phyloP scores from a whole-genome alignment of 805 yeast genomes.

The Sungouiella thailandica region DNA sequence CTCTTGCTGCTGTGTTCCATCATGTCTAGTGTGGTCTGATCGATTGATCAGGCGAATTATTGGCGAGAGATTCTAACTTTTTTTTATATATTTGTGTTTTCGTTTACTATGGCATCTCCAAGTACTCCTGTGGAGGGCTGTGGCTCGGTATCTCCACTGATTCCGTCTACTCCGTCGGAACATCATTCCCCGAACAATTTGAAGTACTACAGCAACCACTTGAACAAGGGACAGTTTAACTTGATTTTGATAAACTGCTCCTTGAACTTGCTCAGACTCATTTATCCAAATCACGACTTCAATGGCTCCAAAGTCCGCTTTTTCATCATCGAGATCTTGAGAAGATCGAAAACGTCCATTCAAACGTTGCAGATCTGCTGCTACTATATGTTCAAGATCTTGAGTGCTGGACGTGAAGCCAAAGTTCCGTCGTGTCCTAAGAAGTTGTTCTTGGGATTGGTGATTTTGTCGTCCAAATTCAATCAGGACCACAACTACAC shows the following conservation, averaged over 20 bases:
- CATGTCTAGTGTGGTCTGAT: background rate
- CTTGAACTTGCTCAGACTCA: slow-evolving; percentile 30
- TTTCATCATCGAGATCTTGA: slow-evolving; percentile 39
- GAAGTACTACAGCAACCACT: slow-evolving; percentile 34
- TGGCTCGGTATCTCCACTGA: slow-evolving; percentile 10
- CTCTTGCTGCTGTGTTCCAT: no score
- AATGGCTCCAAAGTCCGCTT: slow-evolving; percentile 18
- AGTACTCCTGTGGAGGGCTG: background rate
- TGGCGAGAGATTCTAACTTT: background rate
- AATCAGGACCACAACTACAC: slow-evolving; percentile 68
- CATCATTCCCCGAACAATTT: slow-evolving; percentile 31
- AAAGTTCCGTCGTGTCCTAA: slow-evolving; percentile 47
- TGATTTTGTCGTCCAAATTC: slow-evolving; percentile 70
- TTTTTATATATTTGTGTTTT: background rate
- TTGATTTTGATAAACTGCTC: slow-evolving; percentile 33
- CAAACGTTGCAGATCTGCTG: slow-evolving; percentile 63
- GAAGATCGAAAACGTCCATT: slow-evolving; percentile 54
- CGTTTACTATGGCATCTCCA: slow-evolving; percentile 1
- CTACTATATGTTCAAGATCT: slow-evolving; percentile 53
- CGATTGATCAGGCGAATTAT: background rate
- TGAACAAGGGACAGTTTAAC: slow-evolving; percentile 39
- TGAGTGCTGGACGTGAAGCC: slow-evolving; percentile 12
- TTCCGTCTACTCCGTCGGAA: slow-evolving; percentile 12
- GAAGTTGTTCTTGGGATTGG: slow-evolving; percentile 59
- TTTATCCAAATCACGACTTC: slow-evolving; percentile 17